Conservation (phyloP, 495 filamentous ascomycete species). For the Penicillium dipodomyicola region DNA sequence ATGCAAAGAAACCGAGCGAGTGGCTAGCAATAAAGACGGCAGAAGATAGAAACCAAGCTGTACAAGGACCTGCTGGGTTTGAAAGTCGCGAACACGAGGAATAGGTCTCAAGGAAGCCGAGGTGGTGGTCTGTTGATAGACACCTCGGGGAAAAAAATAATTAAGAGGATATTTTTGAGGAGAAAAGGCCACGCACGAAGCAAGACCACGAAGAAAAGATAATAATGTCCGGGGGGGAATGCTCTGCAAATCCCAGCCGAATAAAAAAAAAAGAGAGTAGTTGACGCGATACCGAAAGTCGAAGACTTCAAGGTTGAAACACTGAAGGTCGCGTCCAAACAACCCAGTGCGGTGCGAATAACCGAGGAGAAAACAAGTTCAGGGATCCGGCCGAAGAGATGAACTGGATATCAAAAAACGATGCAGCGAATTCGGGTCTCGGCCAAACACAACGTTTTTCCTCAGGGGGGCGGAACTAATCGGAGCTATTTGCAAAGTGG, state of each 20-base stretch:
- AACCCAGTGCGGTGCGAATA: conserved; percentile 8
- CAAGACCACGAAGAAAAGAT: conserved; percentile 21
- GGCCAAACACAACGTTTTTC: conserved; percentile 26
- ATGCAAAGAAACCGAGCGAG: conserved; percentile 20
- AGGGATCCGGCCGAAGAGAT: conserved; percentile 4
- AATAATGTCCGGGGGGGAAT: conserved; percentile 31
- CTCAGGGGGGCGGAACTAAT: conserved; percentile 34
- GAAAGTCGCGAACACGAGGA: conserved; percentile 6
- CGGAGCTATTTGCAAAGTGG: conserved; percentile 28
- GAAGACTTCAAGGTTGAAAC: conserved; percentile 19
- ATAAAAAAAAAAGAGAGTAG: conserved; percentile 20
- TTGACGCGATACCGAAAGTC: conserved; percentile 24
- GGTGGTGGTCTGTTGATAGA: conserved; percentile 6
- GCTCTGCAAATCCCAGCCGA: conserved; percentile 47
- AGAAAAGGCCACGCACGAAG: conserved; percentile 13
- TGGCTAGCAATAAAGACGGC: conserved; percentile 17
- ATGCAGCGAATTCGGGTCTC: conserved; percentile 18
- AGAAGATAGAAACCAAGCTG: conserved; percentile 25
- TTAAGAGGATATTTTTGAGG: conserved; percentile 22
- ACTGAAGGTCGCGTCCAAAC: conserved; percentile 17
- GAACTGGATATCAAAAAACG: not conserved
- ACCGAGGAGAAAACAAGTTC: conserved; percentile 6
- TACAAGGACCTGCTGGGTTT: conserved; percentile 19
- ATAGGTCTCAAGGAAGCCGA: not conserved
- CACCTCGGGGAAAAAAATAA: conserved; percentile 9